Base-by-base conservation (phyloP, 2,329 filamentous ascomycete genomes). In the Aspergillus aculeatinus region DNA sequence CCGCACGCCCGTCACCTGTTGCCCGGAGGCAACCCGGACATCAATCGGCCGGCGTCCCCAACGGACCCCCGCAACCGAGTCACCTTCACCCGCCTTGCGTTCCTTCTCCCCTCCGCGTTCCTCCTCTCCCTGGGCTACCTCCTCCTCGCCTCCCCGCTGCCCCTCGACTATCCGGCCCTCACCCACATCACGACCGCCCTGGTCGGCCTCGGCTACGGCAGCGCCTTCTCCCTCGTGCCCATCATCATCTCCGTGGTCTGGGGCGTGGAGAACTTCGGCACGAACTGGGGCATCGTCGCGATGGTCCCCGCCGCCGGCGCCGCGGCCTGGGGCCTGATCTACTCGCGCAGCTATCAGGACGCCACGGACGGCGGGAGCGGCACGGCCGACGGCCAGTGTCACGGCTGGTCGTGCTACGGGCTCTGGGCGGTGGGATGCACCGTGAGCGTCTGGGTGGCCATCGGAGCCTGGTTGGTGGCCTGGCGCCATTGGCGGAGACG, bases 251-350 rank as follows among this genome's bases (percentile, higher is more conserved):
- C 89, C n/a, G 92, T 97, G 10, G 94, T 99, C 50, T 99, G 95
- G 95, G 95, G 95, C 27, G 92, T 96, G 0, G 93, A 98, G 80
- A 99, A 98, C 74, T 98, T 99, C 73, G 95, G 92, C 60, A 99
- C 95, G 0, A 98, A 99, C 70, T 99, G 94, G 87, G 95, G 95
- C 10, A 93, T 98, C 62, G 87, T 98, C 7, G 92, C 93, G 48
- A 95, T 96, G 82, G 88, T 94, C 59, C 95, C 95, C 2, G 95
- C 95, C 0, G 78, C 90, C 0, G 95, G 94, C 0, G 92, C 94
- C 0, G 92, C 92, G 0, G 83, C 96, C 33, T 99, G 94, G 92
- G 92, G 93, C 0, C 76, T 95, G 0, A 80, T 97, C n/a, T 99
- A 98, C 74, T 91, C 90, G 51, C 67, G 61, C 31, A 72, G 68